Base-by-base conservation (phyloP, 2,329 filamentous ascomycete species). In the Talaromyces pinophilus region DNA sequence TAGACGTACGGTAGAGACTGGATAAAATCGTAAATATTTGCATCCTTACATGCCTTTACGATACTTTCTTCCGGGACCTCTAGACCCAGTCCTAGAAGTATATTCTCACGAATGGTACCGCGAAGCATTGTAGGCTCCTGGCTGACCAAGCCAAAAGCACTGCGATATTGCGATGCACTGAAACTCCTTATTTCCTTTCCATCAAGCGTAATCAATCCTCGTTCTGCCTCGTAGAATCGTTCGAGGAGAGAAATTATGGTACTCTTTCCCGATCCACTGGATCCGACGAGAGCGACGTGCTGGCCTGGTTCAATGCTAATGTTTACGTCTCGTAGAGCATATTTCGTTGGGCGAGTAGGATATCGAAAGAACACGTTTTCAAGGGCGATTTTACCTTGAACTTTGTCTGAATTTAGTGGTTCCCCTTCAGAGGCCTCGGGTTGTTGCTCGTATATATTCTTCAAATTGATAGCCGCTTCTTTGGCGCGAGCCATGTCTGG, bases 251-350 rank as follows among this genome's bases (percentile, higher is more conserved):
- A 74, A 2, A 76, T 76, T 40, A 79, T 72, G 7, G 83, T 85
- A 5, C 83, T 84, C 69, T 86, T 86, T 5, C 84, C 84, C 67
- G 81, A 81, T 8, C 82, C 84, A 30, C 84, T 82, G 6, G 82
- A 80, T 2, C 83, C 83, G 40, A 84, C 79, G n/a, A 85, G 77
- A 2, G 78, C 78, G 0, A 77, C 79, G 38, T 78, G 75, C 63
- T 78, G 75, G n/a, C 73, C 71, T 1, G 77, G 72, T 1, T 75
- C 75, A 42, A 78, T 74, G 8, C 66, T 50, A 33, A 80, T 71
- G 15, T 69, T 72, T 22, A 78, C 66, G 6, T 74, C 73, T 30
- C 75, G 69, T 8, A 80, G 67, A 17, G 78, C 74, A 2, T 73
- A 72, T 4, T 72, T 70, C n/a, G 77, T 75, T 1, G 77, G 74